phyloP scores from a whole-genome alignment of 2,329 filamentous ascomycete species.

The Fusarium sambucinum region DNA sequence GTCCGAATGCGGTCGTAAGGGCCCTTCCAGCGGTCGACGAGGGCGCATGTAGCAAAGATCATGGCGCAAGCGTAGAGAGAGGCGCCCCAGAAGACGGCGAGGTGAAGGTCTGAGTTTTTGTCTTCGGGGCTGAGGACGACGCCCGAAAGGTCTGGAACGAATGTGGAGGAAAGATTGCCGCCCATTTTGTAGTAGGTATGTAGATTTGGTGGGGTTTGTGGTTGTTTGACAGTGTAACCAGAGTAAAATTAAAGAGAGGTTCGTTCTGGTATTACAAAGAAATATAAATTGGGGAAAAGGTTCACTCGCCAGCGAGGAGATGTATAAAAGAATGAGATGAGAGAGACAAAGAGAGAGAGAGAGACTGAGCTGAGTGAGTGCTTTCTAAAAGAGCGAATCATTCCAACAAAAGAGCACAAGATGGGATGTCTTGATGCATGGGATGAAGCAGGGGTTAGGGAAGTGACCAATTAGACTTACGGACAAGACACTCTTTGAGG shows the following conservation, averaged over 20 bases:
- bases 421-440: slow-evolving; percentile 10
- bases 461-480: slow-evolving; percentile 7
- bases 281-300: slow-evolving; percentile 4
- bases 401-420: slow-evolving; percentile 31
- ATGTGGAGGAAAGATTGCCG: slow-evolving; percentile 55
- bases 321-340: slow-evolving; percentile 21
- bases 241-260: slow-evolving; percentile 12
- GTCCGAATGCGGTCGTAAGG: slow-evolving; percentile 52
- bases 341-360: background rate
- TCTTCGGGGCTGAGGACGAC: slow-evolving; percentile 52
- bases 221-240: background rate
- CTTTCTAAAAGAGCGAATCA: slow-evolving; percentile 19
- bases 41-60: slow-evolving; percentile 57
- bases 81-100: slow-evolving; percentile 53
- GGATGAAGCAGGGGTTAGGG: slow-evolving; percentile 33
- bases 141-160: slow-evolving; percentile 55
- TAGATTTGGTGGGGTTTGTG: background rate
- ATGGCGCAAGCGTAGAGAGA: slow-evolving; percentile 56
- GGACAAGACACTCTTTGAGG: background rate
- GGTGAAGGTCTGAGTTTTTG: slow-evolving; percentile 47
- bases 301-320: slow-evolving; percentile 46
- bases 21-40: slow-evolving; percentile 59
- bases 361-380: background rate
- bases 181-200: slow-evolving; percentile 50
- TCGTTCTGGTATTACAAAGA: slow-evolving; percentile 7